phyloP scores from a whole-genome alignment of 139 green algal genomes.

The Zygnema circumcarinatum region DNA sequence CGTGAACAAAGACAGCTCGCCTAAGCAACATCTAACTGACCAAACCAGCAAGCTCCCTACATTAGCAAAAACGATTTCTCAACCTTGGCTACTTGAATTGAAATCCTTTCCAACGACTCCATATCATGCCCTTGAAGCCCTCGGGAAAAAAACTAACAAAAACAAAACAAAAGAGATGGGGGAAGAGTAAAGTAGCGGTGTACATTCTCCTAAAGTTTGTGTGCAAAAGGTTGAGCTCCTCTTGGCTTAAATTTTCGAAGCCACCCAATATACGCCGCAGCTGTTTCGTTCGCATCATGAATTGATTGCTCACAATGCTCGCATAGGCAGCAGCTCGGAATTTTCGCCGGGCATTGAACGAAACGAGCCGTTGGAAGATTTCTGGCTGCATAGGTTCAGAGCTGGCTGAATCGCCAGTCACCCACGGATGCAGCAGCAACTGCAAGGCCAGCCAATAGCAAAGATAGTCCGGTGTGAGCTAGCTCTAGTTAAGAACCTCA shows the following conservation, averaged over 20 bases:
- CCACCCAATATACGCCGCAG: slow-evolving; percentile 38
- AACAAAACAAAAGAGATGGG: no score
- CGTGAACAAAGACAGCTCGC: no score
- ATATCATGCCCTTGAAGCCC: no score
- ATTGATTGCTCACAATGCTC: slow-evolving; percentile 43
- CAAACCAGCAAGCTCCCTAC: no score
- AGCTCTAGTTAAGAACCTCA: no score
- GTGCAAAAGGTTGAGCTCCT: slow-evolving; percentile 56
- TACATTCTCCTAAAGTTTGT: slow-evolving; percentile 50
- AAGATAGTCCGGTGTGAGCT: no score
- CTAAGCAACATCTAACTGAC: no score
- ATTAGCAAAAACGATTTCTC: no score
- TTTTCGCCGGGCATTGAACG: slow-evolving; percentile 60
- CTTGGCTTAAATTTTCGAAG: slow-evolving; percentile 11
- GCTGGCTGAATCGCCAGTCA: slow-evolving; percentile 47
- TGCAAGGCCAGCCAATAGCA: slow-evolving; percentile 29
- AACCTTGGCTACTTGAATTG: no score
- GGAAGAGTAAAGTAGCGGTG: no score
- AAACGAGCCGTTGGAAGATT: slow-evolving; percentile 28
- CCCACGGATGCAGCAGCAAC: slow-evolving; percentile 54
- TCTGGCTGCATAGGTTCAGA: slow-evolving; percentile 46
- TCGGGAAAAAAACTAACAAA: no score
- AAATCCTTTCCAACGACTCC: no score
- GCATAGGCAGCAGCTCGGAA: slow-evolving; percentile 59
- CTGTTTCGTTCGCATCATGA: slow-evolving; percentile 38